Evolutionary conservation across 306 rosid species (phyloP), one percentile per base, ranked within the genome.

Genomic region (Luffa aegyptiaca): DNA sequence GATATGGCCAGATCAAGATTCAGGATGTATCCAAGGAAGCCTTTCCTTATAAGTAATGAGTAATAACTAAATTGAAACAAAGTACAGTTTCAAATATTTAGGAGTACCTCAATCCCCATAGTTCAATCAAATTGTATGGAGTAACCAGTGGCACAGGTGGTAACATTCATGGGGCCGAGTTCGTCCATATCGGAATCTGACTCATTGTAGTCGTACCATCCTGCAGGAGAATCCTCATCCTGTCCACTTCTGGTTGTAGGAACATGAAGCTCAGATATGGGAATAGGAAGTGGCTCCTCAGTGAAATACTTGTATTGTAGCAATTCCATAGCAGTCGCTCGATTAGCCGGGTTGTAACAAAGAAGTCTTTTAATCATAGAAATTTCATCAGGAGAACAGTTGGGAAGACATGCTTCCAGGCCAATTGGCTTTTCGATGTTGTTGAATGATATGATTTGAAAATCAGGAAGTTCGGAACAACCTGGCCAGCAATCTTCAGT

Each of bases 161-260:
- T 93, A 77, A 88, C 35, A 59, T 84, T 89, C 58, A 79, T 42
- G 45, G 88, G 78, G 83, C 85, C 90, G 48, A 89, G 88, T 46
- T 90, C 97, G 31, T 95, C 96, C 71, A 86, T 83, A 85, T 96
- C 99, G 20, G 99, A 96, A 86, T 92, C 97, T 2, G 90, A 88
- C 79, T 51, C 92, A 55, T 90, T 31, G 63, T 72, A 81, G 18
- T 85, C 89, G 72, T 41, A 53, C 92, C 89, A 86, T 66, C 85
- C 88, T 55, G 82, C 84, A 20, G 87, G 86, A 48, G 86, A 88
- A 74, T 84, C 85, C 73, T 66, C 85, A 11, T 82, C 90, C 58
- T 82, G 85, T 76, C 66, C 87, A 83, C 14, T 85, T 75, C 79
- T 83, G 44, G 80, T 72, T 45, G 79, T 69, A 58, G 97, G 97